These are phyloP conservation scores for Penicillium canescens DNA, from an alignment of 495 filamentous ascomycete genomes.

Conservation along the genomic window DNA sequence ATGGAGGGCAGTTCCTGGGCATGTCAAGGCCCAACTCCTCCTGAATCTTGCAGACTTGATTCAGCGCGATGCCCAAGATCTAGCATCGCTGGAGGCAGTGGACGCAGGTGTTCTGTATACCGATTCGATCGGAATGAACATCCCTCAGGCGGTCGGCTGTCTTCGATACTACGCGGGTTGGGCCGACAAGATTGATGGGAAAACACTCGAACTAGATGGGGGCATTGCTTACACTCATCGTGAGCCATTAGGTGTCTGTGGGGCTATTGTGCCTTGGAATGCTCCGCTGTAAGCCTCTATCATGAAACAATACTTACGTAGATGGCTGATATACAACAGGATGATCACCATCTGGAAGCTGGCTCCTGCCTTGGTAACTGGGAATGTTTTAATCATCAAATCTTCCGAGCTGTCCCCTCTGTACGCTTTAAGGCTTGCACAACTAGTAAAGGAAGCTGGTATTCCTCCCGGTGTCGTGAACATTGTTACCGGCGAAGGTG, in stretches of 20 bases:
- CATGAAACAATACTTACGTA: too few relatives aligned
- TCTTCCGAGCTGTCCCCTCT: constrained; percentile 90
- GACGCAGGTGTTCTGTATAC: constrained; percentile 27
- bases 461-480: constrained; percentile 88
- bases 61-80: constrained; percentile 23
- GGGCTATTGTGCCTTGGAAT: constrained; percentile 40
- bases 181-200: constrained; percentile 37
- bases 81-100: constrained; percentile 31
- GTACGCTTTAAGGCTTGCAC: constrained; percentile 80
- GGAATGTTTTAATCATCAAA: constrained; percentile 77
- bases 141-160: constrained; percentile 21
- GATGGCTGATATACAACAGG: constrained; percentile 42
- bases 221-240: constrained; percentile 30
- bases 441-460: constrained; percentile 79
- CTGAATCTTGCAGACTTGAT: constrained; percentile 40
- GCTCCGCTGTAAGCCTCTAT: constrained; percentile 22
- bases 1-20: constrained; percentile 42
- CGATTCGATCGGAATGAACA: constrained; percentile 21
- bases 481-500: constrained; percentile 78
- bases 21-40: constrained; percentile 42
- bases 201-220: constrained; percentile 24
- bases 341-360: constrained; percentile 72
- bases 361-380: constrained; percentile 55
- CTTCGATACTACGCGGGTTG: constrained; percentile 37
- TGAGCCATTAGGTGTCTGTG: constrained; percentile 39